Conservation (phyloP, 371 early-diverging fungal species). For the Saksenaea vasiformis region DNA sequence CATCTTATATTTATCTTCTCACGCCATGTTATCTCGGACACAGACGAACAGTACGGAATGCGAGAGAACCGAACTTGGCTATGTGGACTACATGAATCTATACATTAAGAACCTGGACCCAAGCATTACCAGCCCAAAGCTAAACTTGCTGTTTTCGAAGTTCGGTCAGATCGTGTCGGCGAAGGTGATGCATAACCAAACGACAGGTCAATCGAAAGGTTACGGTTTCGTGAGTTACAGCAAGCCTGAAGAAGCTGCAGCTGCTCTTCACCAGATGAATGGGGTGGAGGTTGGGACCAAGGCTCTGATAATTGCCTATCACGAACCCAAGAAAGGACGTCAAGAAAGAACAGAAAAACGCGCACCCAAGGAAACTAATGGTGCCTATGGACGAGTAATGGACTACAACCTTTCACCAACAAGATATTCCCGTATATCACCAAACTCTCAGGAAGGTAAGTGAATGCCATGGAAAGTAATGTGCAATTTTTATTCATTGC, state of each 20-base stretch:
- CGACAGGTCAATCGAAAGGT: slow-evolving; percentile 44
- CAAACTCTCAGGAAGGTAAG: neutral
- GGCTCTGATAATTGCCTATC: slow-evolving; percentile 36
- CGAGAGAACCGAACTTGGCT: slow-evolving; percentile 13
- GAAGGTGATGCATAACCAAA: slow-evolving; percentile 45
- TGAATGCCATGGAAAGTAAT: neutral
- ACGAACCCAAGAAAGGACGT: slow-evolving; percentile 38
- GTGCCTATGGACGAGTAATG: neutral
- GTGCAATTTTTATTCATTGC: neutral
- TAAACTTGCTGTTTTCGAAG: slow-evolving; percentile 36
- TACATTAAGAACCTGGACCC: slow-evolving; percentile 57
- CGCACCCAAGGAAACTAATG: slow-evolving; percentile 4
- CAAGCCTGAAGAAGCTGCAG: slow-evolving; percentile 37
- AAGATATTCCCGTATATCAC: neutral
- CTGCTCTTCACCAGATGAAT: slow-evolving; percentile 39
- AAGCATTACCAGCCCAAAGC: slow-evolving; percentile 39
- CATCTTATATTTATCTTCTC: slow-evolving; percentile 8
- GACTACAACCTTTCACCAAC: neutral
- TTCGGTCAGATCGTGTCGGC: slow-evolving; percentile 53
- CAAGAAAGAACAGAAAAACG: slow-evolving; percentile 19
- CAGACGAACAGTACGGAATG: slow-evolving; percentile 5
- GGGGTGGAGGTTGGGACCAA: slow-evolving; percentile 25
- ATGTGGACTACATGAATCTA: slow-evolving; percentile 42
- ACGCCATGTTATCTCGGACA: slow-evolving; percentile 6
- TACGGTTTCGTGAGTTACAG: slow-evolving; percentile 49